Base-by-base conservation (phyloP, 1,139 yeast species). In the Trichomonascaceae sp. region DNA sequence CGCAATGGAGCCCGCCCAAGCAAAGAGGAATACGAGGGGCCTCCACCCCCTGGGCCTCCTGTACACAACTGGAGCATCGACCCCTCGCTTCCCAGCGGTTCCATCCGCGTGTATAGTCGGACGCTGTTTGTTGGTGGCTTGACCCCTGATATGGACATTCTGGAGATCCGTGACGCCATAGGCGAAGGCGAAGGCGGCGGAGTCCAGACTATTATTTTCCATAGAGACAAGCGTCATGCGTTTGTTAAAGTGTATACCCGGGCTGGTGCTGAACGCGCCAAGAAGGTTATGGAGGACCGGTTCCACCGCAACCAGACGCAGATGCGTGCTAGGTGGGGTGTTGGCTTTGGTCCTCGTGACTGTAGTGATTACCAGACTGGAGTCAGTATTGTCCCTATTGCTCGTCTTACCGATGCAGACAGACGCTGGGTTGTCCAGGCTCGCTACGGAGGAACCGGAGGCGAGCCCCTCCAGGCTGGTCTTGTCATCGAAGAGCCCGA, bases 361-460 rank as follows among this genome's bases (percentile, higher is more conserved):
- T 87, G 97, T 62, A 84, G 95, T 57, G 92, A 89, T 57, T 89
- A 89, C 56, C 89, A 79, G 52, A 77, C 78, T 39, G 98, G 98
- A 42, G 68, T 78, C 29, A 79, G 94, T 37, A 71, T 85, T 17
- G 82, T 89, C 42, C 96, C 97, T 18, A 63, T 89, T 34, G 71
- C 71, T 43, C 71, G 95, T 49, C 68, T 89, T 46, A 89, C 98
- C 0, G 98, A 89, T 38, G 94, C 96, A 15, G 98, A 89, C 57
- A 74, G 68, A 50, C 66, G 76, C 40, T 89, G 98, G 98, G 74
- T 84, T 17, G 80, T 76, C 17, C 66, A 69, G 42, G 96, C 97
- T 5, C 89, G 84, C 59, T 85, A 93, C 85, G 98, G 98, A 46
- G 98, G 98, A 46, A 81, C 96, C 33, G 93, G 92, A 33, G 96